Percentiles rank a stretch among this genome's conserved stretches.
Evolutionary conservation across 306 rosid genomes (phyloP).

Genomic region (Pyrus betulifolia): DNA sequence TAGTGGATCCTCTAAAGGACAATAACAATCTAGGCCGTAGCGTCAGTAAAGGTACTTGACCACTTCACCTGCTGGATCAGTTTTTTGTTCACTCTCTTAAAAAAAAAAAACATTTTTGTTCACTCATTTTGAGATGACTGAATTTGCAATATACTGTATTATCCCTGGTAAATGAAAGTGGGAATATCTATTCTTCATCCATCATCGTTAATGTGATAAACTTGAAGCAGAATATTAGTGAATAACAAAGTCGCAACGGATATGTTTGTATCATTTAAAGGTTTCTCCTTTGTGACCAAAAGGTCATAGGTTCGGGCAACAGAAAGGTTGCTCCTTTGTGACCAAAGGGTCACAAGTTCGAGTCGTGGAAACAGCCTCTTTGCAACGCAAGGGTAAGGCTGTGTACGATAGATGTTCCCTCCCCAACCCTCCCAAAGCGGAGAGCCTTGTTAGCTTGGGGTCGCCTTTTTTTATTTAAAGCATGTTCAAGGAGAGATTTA

Average conservation of each 20-base stretch:
- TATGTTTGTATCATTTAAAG: neutral
- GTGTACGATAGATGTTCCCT: too few species aligned
- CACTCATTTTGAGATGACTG: neutral
- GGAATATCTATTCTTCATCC: neutral
- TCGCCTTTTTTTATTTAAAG: too few species aligned
- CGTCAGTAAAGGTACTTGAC: constrained; percentile 38
- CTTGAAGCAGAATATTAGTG: neutral
- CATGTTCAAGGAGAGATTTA: neutral
- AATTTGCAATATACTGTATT: neutral
- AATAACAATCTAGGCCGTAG: constrained; percentile 68
- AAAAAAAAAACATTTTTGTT: too few species aligned
- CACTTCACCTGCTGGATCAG: constrained; percentile 13
- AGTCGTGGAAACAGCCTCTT: too few species aligned
- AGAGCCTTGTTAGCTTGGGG: too few species aligned
- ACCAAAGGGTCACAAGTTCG: too few species aligned
- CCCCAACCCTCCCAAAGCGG: too few species aligned
- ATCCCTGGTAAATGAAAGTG: neutral
- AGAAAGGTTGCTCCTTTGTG: too few species aligned
- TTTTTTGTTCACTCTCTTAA: neutral
- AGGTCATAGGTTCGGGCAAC: too few species aligned
- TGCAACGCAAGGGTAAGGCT: too few species aligned
- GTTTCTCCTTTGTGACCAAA: too few species aligned
- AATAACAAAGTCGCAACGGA: neutral
- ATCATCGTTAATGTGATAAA: neutral
- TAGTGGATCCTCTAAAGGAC: constrained; percentile 59